Percentiles rank a stretch among this genome's conserved stretches.
These are phyloP conservation scores for Entomortierella beljakovae DNA, from an alignment of 192 early-diverging fungal species.

Conservation along the genomic window DNA sequence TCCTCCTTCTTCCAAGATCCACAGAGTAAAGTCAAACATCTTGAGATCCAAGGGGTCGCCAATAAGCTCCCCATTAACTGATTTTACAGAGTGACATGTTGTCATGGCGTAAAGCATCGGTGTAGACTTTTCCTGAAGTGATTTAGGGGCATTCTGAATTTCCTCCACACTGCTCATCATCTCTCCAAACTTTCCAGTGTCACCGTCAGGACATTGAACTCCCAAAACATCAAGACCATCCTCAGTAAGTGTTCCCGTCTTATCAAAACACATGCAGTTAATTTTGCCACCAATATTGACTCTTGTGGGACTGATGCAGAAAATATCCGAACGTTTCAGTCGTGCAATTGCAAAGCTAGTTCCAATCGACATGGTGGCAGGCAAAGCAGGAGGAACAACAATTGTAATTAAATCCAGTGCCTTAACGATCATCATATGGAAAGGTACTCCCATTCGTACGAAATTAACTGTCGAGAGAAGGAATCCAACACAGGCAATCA, in stretches of 20 bases:
- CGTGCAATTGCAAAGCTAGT: constrained; percentile 94
- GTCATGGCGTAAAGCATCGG: constrained; percentile 75
- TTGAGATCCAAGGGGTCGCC: constrained; percentile 98
- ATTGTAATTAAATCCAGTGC: constrained; percentile 97
- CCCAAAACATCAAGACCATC: constrained; percentile 96
- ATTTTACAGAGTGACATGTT: constrained; percentile 89
- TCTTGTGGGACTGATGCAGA: constrained; percentile 92
- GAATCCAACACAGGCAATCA: constrained; percentile 89
- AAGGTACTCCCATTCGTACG: constrained; percentile 77
- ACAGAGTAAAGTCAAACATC: constrained; percentile 97
- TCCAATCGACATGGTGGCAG: constrained; percentile 98
- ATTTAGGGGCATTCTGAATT: constrained; percentile 44
- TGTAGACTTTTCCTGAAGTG: constrained; percentile 25
- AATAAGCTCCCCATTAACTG: constrained; percentile 87
- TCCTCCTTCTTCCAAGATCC: constrained; percentile 93
- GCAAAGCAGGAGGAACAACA: constrained; percentile 95
- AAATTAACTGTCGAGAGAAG: constrained; percentile 91
- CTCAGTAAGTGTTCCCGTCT: constrained; percentile 97
- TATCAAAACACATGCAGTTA: constrained; percentile 98
- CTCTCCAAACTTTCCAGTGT: constrained; percentile 56
- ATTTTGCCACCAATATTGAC: constrained; percentile 98
- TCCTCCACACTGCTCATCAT: constrained; percentile 59
- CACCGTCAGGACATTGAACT: constrained; percentile 73
- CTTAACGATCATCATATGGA: constrained; percentile 81
- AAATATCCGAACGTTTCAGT: constrained; percentile 84